Evolutionary conservation across 2,329 filamentous ascomycete species (phyloP), one percentile per base, ranked within the genome.

Genomic region (Trichoderma asperellum): DNA sequence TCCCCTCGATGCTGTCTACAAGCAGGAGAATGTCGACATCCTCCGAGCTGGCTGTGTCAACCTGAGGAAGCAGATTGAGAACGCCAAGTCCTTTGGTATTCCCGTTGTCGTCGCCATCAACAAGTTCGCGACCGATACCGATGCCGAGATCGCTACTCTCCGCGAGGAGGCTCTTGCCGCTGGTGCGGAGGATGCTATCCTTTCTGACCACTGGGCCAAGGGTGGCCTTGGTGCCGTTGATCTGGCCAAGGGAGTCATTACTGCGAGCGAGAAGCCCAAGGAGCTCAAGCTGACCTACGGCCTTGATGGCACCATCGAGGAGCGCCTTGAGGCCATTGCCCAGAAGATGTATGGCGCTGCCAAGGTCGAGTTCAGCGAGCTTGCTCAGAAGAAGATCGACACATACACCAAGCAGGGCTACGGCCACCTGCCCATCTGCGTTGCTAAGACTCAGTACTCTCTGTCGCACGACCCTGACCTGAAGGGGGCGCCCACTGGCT

Each of bases 361-460:
- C 4, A 89, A 88, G 70, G 94, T 98, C 71, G 93, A 97, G 82
- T 96, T 99, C 82, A 96, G 92, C 78, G 94, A 97, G 79, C 86
- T 96, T 63, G 96, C 96, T 0, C 93, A 96, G 84, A 93, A 94
- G 84, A 98, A 99, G 88, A 92, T 98, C 73, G 94, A 97, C 78
- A 94, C 91, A 8, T 99, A 98, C 82, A 94, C 92, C 37, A 89
- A 89, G 78, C 96, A 98, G 81, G 96, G 96, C 57, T 96, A 95
- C 76, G 92, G 91, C 27, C 93, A 97, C 80, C 84, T 99, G 73
- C 96, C 96, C 43, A 97, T 98, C 77, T 99, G 96, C 80, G 88
- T 98, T 73, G 96, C 96, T 72, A 99, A 99, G 89, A 99, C 96
- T 16, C 96, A 99, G 81, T 99, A 99, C 84, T 97, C 93, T 40